Base-by-base conservation (phyloP, 164 flowering plant genomes). In the Macadamia tetraphylla region DNA sequence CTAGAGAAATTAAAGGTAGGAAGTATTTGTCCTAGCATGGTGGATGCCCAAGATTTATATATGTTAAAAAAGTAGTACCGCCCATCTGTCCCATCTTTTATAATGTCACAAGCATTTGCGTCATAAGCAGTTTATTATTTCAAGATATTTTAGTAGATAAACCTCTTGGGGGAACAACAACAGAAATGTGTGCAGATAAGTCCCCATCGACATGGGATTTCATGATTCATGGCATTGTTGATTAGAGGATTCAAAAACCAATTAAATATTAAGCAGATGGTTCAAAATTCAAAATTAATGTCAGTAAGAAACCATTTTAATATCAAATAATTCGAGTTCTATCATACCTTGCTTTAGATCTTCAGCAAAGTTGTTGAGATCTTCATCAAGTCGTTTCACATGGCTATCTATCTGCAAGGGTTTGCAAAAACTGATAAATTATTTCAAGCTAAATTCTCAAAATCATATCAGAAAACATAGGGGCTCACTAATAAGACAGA, bases 311-410 rank as follows among this genome's bases (percentile, higher is more conserved):
- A 58, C 40, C 63, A 67, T 58, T 3, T 15, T 10, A 6, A 58
- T 13, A 48, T 29, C 60, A 58, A 43, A 73, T 42, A n/a, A 51
- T n/a, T 40, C 42, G 35, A 64, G 14, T 63, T 10, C 32, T 18
- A 43, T 18, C 61, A 58, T 81, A 95, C 99, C 99, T 82, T 92
- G 98, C 83, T 91, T 95, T 67, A 95, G 81, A 83, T 95, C 99
- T 76, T 95, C 99, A 30, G 93, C 87, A 76, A 95, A 95, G 77
- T 90, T 85, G 75, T 69, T 79, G 66, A 95, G 83, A 75, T 95
- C 99, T 82, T 95, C 99, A 74, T 95, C 97, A 55, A 95, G 95
- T 48, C 99, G 87, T 75, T 89, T 95, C 52, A 95, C 79, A 75
- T 95, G 99, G 77, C 98, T 87, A 76, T 92, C 99, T 81, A 95